A percentile compares a stretch with the other conserved stretches of the same genome.
Evolutionary conservation across 2,329 filamentous ascomycete genomes (phyloP).

Genomic region (Fusarium circinatum): DNA sequence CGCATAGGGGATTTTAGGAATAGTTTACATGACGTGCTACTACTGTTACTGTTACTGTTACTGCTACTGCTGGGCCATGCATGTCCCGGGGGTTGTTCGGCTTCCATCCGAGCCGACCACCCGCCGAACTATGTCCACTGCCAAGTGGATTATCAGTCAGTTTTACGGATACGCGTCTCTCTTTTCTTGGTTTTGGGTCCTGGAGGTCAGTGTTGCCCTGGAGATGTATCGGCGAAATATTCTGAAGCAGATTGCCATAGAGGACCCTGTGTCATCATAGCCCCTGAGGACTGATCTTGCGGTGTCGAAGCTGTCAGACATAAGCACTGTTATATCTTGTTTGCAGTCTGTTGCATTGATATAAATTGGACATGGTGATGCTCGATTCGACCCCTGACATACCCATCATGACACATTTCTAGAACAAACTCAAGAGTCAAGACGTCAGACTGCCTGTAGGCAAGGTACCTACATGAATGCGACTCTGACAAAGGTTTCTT

Average conservation of each 20-base stretch:
- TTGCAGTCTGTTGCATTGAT: background rate
- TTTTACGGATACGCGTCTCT: conserved; percentile 12
- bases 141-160: conserved; percentile 24
- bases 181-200: background rate
- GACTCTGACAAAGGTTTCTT: conserved; percentile 15
- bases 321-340: background rate
- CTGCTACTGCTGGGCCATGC: background rate
- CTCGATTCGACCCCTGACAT: conserved; percentile 1
- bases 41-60: conserved; percentile 25
- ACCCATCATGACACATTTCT: background rate
- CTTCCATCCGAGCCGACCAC: conserved; percentile 38
- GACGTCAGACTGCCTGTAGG: conserved; percentile 7
- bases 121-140: conserved; percentile 33
- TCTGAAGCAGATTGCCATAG: background rate
- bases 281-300: background rate
- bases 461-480: conserved; percentile 17
- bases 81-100: conserved; percentile 31
- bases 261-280: background rate
- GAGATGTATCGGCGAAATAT: conserved; percentile 1
- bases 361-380: conserved; percentile 12
- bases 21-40: conserved; percentile 41
- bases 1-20: conserved; percentile 15
- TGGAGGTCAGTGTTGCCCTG: background rate
- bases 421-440: background rate
- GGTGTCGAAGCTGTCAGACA: background rate